These are phyloP conservation scores for Zea luxurians DNA, from an alignment of 176 grass and related monocot species.

Conservation along the genomic window DNA sequence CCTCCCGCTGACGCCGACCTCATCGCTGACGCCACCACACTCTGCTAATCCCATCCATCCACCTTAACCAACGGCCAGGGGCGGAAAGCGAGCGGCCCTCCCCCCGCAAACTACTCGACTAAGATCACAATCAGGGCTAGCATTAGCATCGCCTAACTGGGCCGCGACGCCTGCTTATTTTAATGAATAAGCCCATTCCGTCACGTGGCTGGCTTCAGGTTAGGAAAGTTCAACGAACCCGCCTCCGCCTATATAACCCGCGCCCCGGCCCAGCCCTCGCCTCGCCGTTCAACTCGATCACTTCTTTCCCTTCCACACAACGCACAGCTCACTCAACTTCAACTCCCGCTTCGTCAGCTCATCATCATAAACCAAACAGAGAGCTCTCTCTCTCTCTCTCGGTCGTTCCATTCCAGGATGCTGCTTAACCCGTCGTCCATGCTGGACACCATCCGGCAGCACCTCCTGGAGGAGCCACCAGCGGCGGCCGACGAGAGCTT, in stretches of 20 bases:
- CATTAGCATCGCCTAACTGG: constrained; percentile 21
- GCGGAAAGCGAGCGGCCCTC: background rate
- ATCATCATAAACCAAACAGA: constrained; percentile 2
- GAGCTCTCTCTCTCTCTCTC: background rate
- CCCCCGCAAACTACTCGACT: background rate
- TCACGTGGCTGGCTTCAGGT: constrained; percentile 45
- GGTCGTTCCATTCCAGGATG: background rate
- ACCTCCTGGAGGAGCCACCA: constrained; percentile 53
- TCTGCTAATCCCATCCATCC: too few species aligned
- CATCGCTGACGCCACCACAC: background rate
- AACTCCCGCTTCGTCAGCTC: constrained; percentile 14
- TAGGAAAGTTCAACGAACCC: constrained; percentile 68
- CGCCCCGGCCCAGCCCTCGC: background rate
- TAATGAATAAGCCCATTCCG: constrained; percentile 14
- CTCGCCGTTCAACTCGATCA: constrained; percentile 26
- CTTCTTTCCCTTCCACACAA: background rate
- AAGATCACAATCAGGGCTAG: background rate
- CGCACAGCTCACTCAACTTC: background rate
- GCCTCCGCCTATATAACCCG: constrained; percentile 39
- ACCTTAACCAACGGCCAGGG: background rate
- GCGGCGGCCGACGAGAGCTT: constrained; percentile 51
- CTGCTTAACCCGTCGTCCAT: constrained; percentile 26
- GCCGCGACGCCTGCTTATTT: background rate
- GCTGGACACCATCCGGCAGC: constrained; percentile 54
- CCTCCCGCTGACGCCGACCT: too few species aligned